Evolutionary conservation across 2,329 filamentous ascomycete species (phyloP), one percentile per base, ranked within the genome.

Genomic region (Curvularia lunata): DNA sequence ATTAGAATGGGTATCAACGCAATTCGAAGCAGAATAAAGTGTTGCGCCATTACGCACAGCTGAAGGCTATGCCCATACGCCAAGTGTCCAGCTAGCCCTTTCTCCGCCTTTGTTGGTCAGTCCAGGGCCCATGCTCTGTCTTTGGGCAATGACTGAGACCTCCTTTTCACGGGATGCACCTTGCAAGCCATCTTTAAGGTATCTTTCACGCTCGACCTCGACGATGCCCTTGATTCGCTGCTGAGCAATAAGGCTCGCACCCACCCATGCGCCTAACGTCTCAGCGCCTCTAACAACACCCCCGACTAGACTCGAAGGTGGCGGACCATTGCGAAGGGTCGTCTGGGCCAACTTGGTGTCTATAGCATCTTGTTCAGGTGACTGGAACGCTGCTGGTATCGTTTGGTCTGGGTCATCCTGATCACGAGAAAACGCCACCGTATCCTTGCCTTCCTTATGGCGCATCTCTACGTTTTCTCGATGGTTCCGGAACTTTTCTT

Each of bases 221-320:
- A 88, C 88, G 51, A 91, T 83, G 1, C 89, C 86, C 34, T 86
- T 85, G 4, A 91, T 81, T 55, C 88, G 88, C 57, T 92, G 79
- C 63, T 88, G 86, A 2, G 88, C 85, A 18, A 90, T 78, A 52
- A 94, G 71, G 71, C 89, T 92, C 3, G 87, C 90, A 10, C 91
- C 91, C 19, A 85, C 84, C 90, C 90, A 94, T 1, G 90, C 80
- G 0, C 91, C 91, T 1, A 93, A 77, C 0, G 88, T 87, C 60
- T 91, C 86, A 1, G 92, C 78, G 2, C 84, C 88, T 25, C 90
- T 83, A 38, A 92, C 78, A 27, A 81, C 78, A 2, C 89, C 89
- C 38, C 85, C 84, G 1, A 86, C 70, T 5, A 72, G 59, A 4
- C 66, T 71, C 5, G 61, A 52, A 72, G 76, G 52, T 2, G 75